These are phyloP conservation scores for Sanguinoderma infundibulare DNA, from an alignment of 1,284 basidiomycete species.

Conservation along the genomic window DNA sequence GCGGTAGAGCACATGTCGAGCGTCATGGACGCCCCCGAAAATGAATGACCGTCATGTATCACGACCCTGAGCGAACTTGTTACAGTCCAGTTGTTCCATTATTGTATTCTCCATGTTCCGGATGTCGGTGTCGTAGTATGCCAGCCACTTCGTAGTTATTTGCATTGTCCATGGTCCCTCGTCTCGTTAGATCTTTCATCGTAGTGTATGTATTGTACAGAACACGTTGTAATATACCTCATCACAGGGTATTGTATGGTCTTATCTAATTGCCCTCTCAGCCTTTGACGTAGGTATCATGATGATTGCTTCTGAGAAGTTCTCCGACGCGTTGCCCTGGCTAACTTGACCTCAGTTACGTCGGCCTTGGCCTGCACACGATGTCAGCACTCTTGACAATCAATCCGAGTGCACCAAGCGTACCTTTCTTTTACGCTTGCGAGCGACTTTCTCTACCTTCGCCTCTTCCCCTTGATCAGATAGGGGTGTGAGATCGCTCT, in stretches of 20 bases:
- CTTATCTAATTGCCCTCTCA: too few relatives aligned
- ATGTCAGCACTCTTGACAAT: not conserved
- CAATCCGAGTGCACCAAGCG: not conserved
- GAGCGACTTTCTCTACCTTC: slow-evolving; percentile 13
- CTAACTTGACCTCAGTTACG: not conserved
- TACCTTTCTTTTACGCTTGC: slow-evolving; percentile 31
- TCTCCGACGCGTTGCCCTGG: slow-evolving; percentile 2
- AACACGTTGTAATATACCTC: slow-evolving; percentile 16
- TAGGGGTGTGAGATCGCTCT: slow-evolving; percentile 40
- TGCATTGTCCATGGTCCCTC: not conserved
- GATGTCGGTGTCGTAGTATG: slow-evolving; percentile 3
- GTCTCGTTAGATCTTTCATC: slow-evolving; percentile 12
- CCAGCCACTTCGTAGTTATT: not conserved
- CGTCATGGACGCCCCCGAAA: not conserved
- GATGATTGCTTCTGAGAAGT: slow-evolving; percentile 5
- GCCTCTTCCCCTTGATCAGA: slow-evolving; percentile 30
- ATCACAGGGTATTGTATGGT: not conserved
- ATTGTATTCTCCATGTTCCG: not conserved
- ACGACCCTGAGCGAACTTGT: not conserved
- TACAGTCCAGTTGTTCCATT: not conserved
- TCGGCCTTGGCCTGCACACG: slow-evolving; percentile 6
- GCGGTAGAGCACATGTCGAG: not conserved
- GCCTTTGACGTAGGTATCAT: not conserved
- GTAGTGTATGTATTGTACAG: slow-evolving; percentile 15
- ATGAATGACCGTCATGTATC: slow-evolving; percentile 2